Evolutionary conservation across 805 yeast genomes (phyloP), one percentile per base, ranked within the genome.

Genomic region (Teunomyces cretensis): DNA sequence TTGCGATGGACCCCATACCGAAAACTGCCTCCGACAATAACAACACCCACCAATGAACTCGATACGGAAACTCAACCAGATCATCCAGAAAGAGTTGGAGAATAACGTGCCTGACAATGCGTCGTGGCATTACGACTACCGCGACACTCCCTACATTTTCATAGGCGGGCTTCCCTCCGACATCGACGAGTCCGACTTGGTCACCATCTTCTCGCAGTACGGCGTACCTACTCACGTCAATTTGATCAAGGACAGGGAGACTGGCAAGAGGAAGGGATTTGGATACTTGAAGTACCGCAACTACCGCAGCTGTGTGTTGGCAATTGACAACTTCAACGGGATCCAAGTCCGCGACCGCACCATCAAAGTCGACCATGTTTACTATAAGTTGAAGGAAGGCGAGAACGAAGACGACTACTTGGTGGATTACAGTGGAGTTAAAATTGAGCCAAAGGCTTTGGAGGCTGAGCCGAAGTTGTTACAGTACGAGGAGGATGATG

Each of bases 51-150:
- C 17, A 19, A 71, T 71, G 76, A 69, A 70, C 49, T 54, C 68
- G 3, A 69, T 72, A 35, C 62, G 60, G 41, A 66, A 66, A 36
- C 80, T 84, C 17, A 75, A 80, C 52, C 68, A 68, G 36, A 75
- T 87, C 41, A 89, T 82, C 57, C 79, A 82, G 44, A 73, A 70
- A 45, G 97, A 91, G 57, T 70, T 90, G 13, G 76, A 75, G n/a
- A 65, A 66, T 6, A 81, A 83, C 11, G 76, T 81, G 0, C 63
- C 84, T 0, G 72, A 76, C 30, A 65, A 71, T 3, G 88, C 86
- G 0, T 89, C 97, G 5, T 92, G 98, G 98, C 98, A 92, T 61
- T 75, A 80, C 48, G 96, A 91, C 52, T 89, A 83, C 58, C 68
- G 68, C 17, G 91, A 89, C 51, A 78, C 92, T 0, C 82, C 92